Percentiles rank a stretch among this genome's conserved stretches.
Conservation (phyloP, 108 stramenopile genomes). For the Cyclotella distinguenda region DNA sequence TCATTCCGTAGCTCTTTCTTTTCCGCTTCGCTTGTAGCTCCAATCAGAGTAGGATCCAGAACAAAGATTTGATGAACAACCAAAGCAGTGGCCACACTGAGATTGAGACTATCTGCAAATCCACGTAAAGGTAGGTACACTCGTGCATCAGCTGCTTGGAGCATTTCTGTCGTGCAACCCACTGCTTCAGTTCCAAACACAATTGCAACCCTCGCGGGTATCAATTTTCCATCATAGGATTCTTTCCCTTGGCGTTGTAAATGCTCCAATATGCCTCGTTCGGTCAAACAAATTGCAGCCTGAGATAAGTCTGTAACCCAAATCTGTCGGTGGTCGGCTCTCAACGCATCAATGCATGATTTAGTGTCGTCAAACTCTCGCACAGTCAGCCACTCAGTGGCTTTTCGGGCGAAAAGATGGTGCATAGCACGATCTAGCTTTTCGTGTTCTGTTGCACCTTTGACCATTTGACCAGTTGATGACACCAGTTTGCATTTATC, state of each 20-base stretch:
- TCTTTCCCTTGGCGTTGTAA: conserved; percentile 8
- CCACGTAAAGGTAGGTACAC: conserved; percentile 89
- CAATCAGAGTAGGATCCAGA: conserved; percentile 70
- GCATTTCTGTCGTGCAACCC: conserved; percentile 81
- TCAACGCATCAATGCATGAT: conserved; percentile 64
- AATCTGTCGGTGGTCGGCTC: conserved; percentile 57
- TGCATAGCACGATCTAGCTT: conserved; percentile 60
- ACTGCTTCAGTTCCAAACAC: conserved; percentile 91
- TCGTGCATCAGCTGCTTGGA: conserved; percentile 71
- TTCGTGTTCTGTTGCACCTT: conserved; percentile 56
- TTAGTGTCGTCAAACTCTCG: conserved; percentile 65
- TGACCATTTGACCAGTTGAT: conserved; percentile 31
- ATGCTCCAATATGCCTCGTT: conserved; percentile 29
- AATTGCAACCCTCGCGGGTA: conserved; percentile 88
- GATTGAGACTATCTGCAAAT: conserved; percentile 90
- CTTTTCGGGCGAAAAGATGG: conserved; percentile 85
- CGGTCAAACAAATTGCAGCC: conserved; percentile 64
- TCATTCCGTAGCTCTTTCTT: conserved; percentile 47
- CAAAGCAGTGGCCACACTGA: conserved; percentile 87
- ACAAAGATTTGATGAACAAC: conserved; percentile 80
- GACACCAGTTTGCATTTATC: conserved; percentile 22
- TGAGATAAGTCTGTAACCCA: conserved; percentile 89
- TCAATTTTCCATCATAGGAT: conserved; percentile 23
- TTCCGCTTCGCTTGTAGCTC: conserved; percentile 65
- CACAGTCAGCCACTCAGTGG: conserved; percentile 85